Percentiles rank a stretch among this genome's conserved stretches.
phyloP scores from a whole-genome alignment of 2,329 filamentous ascomycete species.

The Beauveria pseudobassiana region DNA sequence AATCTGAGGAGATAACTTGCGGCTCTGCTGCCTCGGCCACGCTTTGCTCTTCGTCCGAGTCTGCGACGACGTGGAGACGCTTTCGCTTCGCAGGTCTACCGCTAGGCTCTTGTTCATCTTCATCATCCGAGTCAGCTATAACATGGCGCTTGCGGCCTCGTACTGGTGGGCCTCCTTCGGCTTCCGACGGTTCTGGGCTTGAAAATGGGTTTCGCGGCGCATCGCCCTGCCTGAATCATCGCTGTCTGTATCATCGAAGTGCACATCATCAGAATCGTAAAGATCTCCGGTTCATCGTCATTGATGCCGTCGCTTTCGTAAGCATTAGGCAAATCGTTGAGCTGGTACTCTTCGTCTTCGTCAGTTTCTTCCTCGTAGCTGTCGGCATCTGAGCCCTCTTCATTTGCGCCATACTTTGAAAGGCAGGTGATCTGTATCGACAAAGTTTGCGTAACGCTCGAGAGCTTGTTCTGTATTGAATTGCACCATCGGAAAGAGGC shows the following conservation, averaged over 20 bases:
- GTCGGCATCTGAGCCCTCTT: background rate
- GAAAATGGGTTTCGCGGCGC: slow-evolving; percentile 20
- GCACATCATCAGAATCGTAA: slow-evolving; percentile 19
- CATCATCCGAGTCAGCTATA: slow-evolving; percentile 25
- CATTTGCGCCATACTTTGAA: slow-evolving; percentile 1
- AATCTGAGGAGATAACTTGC: background rate
- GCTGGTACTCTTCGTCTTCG: slow-evolving; percentile 14
- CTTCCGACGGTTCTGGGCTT: slow-evolving; percentile 21
- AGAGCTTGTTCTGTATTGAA: slow-evolving; percentile 21
- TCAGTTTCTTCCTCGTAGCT: slow-evolving; percentile 12
- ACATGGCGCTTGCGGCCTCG: slow-evolving; percentile 22
- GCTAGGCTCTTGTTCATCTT: slow-evolving; percentile 14
- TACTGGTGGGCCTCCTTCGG: background rate
- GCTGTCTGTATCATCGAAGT: slow-evolving; percentile 17
- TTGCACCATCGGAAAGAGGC: slow-evolving; percentile 23
- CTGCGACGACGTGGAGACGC: slow-evolving; percentile 15
- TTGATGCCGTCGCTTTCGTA: slow-evolving; percentile 35
- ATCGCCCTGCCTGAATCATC: slow-evolving; percentile 8
- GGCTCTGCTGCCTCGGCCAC: slow-evolving; percentile 4
- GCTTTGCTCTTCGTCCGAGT: slow-evolving; percentile 17
- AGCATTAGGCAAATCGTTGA: slow-evolving; percentile 17
- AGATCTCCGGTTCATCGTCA: slow-evolving; percentile 24
- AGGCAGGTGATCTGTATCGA: slow-evolving; percentile 1
- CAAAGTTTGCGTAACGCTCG: slow-evolving; percentile 14
- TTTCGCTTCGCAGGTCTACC: slow-evolving; percentile 18